Percentiles rank a stretch among this genome's conserved stretches.
phyloP scores from a whole-genome alignment of 257 asterid species.

The Henckelia pumila region DNA sequence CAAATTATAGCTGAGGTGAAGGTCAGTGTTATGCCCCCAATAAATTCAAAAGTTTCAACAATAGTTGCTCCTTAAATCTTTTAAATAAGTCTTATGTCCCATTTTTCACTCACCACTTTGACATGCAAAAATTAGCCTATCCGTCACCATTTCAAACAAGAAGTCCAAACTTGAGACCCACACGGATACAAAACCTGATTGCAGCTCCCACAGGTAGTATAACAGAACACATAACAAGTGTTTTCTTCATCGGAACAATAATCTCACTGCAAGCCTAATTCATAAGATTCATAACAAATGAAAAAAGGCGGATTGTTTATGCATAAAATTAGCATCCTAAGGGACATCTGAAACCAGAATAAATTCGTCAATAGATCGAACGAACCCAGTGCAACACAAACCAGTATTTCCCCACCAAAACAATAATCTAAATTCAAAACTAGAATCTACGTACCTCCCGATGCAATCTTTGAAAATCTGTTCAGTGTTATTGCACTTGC shows the following conservation, averaged over 20 bases:
- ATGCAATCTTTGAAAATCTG: conserved; percentile 61
- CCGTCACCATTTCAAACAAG: neutral
- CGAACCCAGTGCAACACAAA: neutral
- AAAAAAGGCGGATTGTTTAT: neutral
- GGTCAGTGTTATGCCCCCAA: neutral
- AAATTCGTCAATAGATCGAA: conserved; percentile 10
- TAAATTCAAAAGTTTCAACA: neutral
- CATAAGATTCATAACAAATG: neutral
- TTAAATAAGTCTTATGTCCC: no score
- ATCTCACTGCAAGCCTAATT: neutral
- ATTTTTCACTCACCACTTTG: neutral
- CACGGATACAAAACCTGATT: neutral
- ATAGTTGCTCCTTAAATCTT: no score
- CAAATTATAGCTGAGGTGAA: neutral
- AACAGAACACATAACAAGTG: no score
- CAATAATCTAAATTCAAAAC: neutral
- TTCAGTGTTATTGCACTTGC: conserved; percentile 82
- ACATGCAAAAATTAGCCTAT: neutral
- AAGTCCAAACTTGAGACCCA: neutral
- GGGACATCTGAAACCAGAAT: neutral
- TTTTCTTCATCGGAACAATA: no score
- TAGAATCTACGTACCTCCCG: conserved; percentile 51
- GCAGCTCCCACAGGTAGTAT: neutral
- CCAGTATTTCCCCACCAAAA: neutral
- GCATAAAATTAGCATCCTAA: neutral